phyloP scores from a whole-genome alignment of 495 filamentous ascomycete genomes.

The Astrothelium macrocarpum region DNA sequence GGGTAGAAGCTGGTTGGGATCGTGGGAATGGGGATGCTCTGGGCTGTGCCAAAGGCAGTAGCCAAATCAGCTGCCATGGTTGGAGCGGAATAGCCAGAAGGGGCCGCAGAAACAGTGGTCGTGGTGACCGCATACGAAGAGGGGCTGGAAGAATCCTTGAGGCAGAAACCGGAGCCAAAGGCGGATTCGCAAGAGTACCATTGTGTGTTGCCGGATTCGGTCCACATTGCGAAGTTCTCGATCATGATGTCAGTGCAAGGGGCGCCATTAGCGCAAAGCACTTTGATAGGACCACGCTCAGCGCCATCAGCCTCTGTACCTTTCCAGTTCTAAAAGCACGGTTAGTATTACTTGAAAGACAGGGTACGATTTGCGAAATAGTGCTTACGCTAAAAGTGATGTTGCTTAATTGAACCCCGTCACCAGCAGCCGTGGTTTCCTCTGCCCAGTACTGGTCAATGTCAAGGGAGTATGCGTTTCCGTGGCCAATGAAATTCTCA shows the following conservation, averaged over 20 bases:
- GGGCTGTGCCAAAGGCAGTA: slow-evolving; percentile 36
- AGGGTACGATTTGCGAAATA: not conserved
- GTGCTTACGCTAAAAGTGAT: slow-evolving; percentile 35
- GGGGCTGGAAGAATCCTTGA: slow-evolving; percentile 25
- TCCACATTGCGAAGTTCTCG: slow-evolving; percentile 51
- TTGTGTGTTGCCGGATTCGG: slow-evolving; percentile 39
- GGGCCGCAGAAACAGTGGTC: slow-evolving; percentile 31
- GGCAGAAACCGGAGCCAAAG: slow-evolving; percentile 42
- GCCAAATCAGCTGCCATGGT: slow-evolving; percentile 41
- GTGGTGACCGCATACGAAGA: slow-evolving; percentile 31
- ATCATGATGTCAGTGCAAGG: slow-evolving; percentile 47
- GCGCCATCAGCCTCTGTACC: slow-evolving; percentile 45
- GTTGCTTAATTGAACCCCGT: slow-evolving; percentile 42
- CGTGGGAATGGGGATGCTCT: slow-evolving; percentile 45
- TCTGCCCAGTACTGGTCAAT: slow-evolving; percentile 46
- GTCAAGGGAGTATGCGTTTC: slow-evolving; percentile 44
- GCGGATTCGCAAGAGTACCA: slow-evolving; percentile 41
- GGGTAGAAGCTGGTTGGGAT: slow-evolving; percentile 48
- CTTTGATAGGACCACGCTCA: slow-evolving; percentile 40
- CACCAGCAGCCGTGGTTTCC: slow-evolving; percentile 17
- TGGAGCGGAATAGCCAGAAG: slow-evolving; percentile 40
- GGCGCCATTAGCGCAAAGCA: slow-evolving; percentile 38
- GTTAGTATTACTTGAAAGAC: not conserved
- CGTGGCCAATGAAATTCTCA: slow-evolving; percentile 47
- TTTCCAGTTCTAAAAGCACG: slow-evolving; percentile 40